Evolutionary conservation across 768 basidiomycete genomes (phyloP).

Genomic region (Termitomyces bulborhizus): DNA sequence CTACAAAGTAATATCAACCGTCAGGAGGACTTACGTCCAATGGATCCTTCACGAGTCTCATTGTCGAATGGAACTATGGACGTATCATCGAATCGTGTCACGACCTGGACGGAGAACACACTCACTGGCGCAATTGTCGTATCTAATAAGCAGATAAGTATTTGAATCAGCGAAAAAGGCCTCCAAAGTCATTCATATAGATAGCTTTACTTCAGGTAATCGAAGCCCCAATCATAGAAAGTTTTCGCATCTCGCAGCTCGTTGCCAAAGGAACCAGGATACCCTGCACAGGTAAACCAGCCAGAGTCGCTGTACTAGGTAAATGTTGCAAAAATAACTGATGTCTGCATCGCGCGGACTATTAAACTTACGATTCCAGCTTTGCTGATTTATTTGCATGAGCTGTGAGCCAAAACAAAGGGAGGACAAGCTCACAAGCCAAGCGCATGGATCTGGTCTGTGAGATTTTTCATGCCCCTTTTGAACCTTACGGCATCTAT

Average conservation of each 20-base stretch:
- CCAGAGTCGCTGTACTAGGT: slow-evolving; percentile 55
- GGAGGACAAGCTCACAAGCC: slow-evolving; percentile 39
- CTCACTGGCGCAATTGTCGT: slow-evolving; percentile 52
- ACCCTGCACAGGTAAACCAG: slow-evolving; percentile 63
- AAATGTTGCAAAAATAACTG: neutral
- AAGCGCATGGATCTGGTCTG: slow-evolving; percentile 47
- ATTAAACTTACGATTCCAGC: slow-evolving; percentile 31
- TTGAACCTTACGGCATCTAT: slow-evolving; percentile 47
- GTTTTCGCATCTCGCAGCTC: slow-evolving; percentile 49
- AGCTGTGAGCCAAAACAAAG: neutral
- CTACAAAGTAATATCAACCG: neutral
- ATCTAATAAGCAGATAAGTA: slow-evolving; percentile 19
- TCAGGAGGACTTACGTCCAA: slow-evolving; percentile 38
- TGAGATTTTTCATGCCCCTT: slow-evolving; percentile 50
- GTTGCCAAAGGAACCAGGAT: slow-evolving; percentile 59
- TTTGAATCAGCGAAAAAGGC: neutral
- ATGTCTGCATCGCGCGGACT: too few species aligned
- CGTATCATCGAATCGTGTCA: neutral
- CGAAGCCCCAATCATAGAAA: slow-evolving; percentile 63
- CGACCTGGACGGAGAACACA: neutral
- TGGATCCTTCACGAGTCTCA: slow-evolving; percentile 48
- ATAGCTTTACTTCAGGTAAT: slow-evolving; percentile 51
- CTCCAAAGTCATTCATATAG: neutral
- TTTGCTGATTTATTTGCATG: slow-evolving; percentile 21
- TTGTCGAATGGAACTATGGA: slow-evolving; percentile 48